Evolutionary conservation across 2,329 filamentous ascomycete species (phyloP).

Genomic region (Ceratocystis harringtonii): DNA sequence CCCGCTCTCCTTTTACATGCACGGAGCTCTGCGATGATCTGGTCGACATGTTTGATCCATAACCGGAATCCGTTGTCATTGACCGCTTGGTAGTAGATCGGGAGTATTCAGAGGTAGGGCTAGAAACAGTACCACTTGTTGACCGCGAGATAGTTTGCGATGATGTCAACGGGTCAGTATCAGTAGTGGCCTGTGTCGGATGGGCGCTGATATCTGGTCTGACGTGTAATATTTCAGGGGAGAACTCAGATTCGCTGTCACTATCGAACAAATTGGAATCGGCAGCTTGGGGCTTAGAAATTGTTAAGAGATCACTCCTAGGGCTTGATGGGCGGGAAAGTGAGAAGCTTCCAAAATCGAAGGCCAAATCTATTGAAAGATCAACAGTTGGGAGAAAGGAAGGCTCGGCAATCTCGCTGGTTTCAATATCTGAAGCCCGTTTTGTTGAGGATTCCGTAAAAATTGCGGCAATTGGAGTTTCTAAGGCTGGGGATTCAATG

Average conservation of each 20-base stretch:
- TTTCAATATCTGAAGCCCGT: neutral
- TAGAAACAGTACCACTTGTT: slow-evolving; percentile 38
- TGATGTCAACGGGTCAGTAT: neutral
- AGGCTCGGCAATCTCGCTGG: neutral
- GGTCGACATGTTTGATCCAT: slow-evolving; percentile 44
- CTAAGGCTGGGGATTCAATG: neutral
- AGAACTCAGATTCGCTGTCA: slow-evolving; percentile 20
- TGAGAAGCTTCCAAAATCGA: slow-evolving; percentile 24
- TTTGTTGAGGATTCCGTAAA: neutral
- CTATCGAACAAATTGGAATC: slow-evolving; percentile 36
- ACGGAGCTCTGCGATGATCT: slow-evolving; percentile 33
- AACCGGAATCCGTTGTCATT: slow-evolving; percentile 44
- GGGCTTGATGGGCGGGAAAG: slow-evolving; percentile 19
- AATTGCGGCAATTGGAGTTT: slow-evolving; percentile 8
- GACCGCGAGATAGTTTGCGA: slow-evolving; percentile 20
- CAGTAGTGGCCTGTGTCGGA: slow-evolving; percentile 17
- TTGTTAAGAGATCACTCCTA: slow-evolving; percentile 26
- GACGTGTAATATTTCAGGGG: slow-evolving; percentile 28
- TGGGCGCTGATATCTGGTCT: slow-evolving; percentile 33
- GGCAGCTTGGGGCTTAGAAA: slow-evolving; percentile 34
- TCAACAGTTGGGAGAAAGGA: neutral
- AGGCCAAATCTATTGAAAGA: slow-evolving; percentile 4
- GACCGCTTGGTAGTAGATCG: slow-evolving; percentile 28
- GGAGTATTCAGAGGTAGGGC: slow-evolving; percentile 29
- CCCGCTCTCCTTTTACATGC: slow-evolving; percentile 21